These are phyloP conservation scores for Anthracocystis walkeri DNA, from an alignment of 1,284 basidiomycete genomes.

Conservation along the genomic window DNA sequence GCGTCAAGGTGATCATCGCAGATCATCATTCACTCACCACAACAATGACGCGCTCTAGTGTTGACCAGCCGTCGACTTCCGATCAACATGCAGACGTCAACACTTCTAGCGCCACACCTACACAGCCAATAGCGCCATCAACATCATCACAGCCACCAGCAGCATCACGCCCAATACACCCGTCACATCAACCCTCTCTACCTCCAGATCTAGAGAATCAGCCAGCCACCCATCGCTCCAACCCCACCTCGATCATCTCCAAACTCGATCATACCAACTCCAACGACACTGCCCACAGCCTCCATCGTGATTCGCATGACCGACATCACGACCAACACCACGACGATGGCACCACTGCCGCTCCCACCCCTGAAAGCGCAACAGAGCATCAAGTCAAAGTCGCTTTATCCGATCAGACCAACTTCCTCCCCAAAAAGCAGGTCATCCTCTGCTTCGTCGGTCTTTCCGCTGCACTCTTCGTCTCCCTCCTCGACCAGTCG, in stretches of 20 bases:
- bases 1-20: background rate
- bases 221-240: slow-evolving; percentile 6
- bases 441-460: slow-evolving; percentile 77
- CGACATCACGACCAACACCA: slow-evolving; percentile 3
- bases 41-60: slow-evolving; percentile 14
- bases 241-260: slow-evolving; percentile 2
- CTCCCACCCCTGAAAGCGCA: slow-evolving; percentile 32
- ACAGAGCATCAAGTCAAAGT: slow-evolving; percentile 47
- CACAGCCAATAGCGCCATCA: background rate
- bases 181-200: slow-evolving; percentile 10
- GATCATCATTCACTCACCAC: background rate
- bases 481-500: slow-evolving; percentile 68
- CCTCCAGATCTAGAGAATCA: slow-evolving; percentile 26
- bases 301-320: slow-evolving; percentile 13
- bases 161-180: slow-evolving; percentile 17
- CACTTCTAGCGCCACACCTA: background rate
- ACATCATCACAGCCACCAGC: slow-evolving; percentile 5
- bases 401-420: slow-evolving; percentile 80
- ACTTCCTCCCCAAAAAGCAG: slow-evolving; percentile 78
- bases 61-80: slow-evolving; percentile 5
- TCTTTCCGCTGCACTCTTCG: slow-evolving; percentile 71
- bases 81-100: too few relatives aligned
- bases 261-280: slow-evolving; percentile 20
- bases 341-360: slow-evolving; percentile 25
- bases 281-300: slow-evolving; percentile 9